A percentile compares a stretch with the other conserved stretches of the same genome.
phyloP scores from a whole-genome alignment of 2,329 filamentous ascomycete species.

The Calonectria leucothoes region DNA sequence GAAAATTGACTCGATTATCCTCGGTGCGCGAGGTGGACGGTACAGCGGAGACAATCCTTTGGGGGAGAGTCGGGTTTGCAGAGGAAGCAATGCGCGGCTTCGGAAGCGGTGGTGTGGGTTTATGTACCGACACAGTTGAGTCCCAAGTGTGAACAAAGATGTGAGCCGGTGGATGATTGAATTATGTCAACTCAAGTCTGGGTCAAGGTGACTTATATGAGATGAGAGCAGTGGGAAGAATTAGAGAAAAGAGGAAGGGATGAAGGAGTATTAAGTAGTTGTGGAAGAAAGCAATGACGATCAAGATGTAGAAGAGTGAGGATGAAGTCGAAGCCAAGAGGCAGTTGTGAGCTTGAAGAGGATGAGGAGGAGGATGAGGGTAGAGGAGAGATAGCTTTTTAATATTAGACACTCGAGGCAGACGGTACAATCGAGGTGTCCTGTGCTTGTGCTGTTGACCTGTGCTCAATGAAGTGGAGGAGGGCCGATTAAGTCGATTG shows the following conservation, averaged over 20 bases:
- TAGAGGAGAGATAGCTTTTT: constrained; percentile 19
- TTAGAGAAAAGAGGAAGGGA: constrained; percentile 11
- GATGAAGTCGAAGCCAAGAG: constrained; percentile 12
- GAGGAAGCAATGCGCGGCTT: background rate
- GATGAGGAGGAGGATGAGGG: constrained; percentile 8
- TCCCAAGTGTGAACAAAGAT: background rate
- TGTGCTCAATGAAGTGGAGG: constrained; percentile 22
- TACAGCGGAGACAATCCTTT: constrained; percentile 2
- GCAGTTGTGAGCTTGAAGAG: constrained; percentile 8
- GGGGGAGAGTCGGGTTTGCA: background rate
- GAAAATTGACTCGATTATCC: constrained; percentile 2
- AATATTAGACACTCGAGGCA: constrained; percentile 16
- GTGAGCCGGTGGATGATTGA: background rate
- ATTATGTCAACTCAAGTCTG: constrained; percentile 2
- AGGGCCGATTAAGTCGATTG: constrained; percentile 24
- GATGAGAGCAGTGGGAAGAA: constrained; percentile 1
- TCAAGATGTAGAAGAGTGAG: background rate
- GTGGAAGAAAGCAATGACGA: background rate
- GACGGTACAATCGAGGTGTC: constrained; percentile 7
- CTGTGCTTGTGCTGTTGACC: constrained; percentile 22
- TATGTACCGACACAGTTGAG: background rate
- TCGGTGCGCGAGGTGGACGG: background rate
- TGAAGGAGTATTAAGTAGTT: constrained; percentile 21
- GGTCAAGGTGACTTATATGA: background rate
- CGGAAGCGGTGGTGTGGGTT: background rate